Conservation (phyloP, 805 yeast species). For the Starmerella sp. region DNA sequence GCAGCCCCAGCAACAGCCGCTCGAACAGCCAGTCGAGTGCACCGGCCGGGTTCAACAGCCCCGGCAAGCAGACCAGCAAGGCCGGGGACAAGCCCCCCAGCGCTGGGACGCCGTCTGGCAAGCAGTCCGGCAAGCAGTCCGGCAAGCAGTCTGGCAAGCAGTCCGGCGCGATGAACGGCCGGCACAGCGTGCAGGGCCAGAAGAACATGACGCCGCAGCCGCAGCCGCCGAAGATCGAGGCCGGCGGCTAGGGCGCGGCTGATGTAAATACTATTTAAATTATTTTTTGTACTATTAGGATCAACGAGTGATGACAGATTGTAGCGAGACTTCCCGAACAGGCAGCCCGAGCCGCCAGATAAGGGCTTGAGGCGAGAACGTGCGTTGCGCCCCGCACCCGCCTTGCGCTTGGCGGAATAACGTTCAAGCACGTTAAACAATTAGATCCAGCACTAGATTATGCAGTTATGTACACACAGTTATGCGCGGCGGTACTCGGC, state of each 20-base stretch:
- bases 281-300: constrained; percentile 1
- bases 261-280: constrained; percentile 2
- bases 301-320: constrained; percentile 1
- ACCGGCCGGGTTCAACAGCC: neutral
- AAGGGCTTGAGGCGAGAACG: too few relatives aligned
- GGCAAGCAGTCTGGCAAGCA: neutral
- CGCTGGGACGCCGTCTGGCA: too few relatives aligned
- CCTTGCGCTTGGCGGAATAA: too few relatives aligned
- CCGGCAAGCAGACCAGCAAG: neutral
- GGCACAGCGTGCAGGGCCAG: neutral
- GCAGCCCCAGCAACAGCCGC: neutral
- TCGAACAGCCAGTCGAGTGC: neutral
- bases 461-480: too few relatives aligned
- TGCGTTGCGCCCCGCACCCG: too few relatives aligned
- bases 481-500: too few relatives aligned
- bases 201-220: constrained; percentile 10
- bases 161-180: neutral
- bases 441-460: too few relatives aligned
- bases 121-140: neutral
- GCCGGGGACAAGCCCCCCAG: too few relatives aligned
- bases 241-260: constrained; percentile 10
- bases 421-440: too few relatives aligned
- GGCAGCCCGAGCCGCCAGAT: too few relatives aligned
- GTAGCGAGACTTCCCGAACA: neutral
- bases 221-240: constrained; percentile 19